These are phyloP conservation scores for Ilyonectria mors-panacis DNA, from an alignment of 2,329 filamentous ascomycete species.

Conservation along the genomic window DNA sequence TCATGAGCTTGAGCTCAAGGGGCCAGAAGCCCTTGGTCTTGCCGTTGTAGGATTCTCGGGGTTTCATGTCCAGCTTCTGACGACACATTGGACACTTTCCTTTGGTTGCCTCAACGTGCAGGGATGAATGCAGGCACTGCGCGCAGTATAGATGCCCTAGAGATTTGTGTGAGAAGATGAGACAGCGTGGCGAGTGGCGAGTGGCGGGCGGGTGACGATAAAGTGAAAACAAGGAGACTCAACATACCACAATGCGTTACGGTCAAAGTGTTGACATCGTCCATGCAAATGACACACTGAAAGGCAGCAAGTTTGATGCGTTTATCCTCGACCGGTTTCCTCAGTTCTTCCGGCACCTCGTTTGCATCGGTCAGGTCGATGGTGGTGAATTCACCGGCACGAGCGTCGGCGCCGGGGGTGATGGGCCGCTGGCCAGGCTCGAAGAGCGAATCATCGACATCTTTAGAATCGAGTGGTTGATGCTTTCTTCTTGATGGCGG, in stretches of 20 bases:
- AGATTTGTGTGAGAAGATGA: constrained; percentile 34
- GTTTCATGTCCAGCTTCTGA: constrained; percentile 67
- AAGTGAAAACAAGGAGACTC: constrained; percentile 1
- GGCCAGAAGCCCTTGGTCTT: constrained; percentile 70
- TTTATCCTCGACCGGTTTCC: constrained; percentile 63
- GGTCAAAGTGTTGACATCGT: constrained; percentile 70
- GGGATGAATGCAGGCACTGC: constrained; percentile 72
- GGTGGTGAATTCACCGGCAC: constrained; percentile 47
- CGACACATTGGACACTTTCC: constrained; percentile 76
- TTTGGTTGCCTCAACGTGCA: constrained; percentile 69
- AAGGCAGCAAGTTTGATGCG: constrained; percentile 68
- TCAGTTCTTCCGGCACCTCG: constrained; percentile 60
- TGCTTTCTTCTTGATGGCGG: constrained; percentile 20
- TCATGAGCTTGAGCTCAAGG: constrained; percentile 75
- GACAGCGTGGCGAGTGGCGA: not conserved
- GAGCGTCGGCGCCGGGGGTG: constrained; percentile 32
- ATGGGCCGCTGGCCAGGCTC: constrained; percentile 39
- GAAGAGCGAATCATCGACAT: constrained; percentile 50
- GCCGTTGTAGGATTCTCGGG: constrained; percentile 56
- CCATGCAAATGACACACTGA: constrained; percentile 79
- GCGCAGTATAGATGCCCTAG: constrained; percentile 76
- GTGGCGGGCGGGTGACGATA: not conserved
- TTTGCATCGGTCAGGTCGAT: constrained; percentile 59
- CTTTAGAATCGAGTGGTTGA: constrained; percentile 24
- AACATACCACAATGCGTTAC: constrained; percentile 77